Evolutionary conservation across 2,329 filamentous ascomycete species (phyloP), one percentile per base, ranked within the genome.

Genomic region (Trichoderma sp.): DNA sequence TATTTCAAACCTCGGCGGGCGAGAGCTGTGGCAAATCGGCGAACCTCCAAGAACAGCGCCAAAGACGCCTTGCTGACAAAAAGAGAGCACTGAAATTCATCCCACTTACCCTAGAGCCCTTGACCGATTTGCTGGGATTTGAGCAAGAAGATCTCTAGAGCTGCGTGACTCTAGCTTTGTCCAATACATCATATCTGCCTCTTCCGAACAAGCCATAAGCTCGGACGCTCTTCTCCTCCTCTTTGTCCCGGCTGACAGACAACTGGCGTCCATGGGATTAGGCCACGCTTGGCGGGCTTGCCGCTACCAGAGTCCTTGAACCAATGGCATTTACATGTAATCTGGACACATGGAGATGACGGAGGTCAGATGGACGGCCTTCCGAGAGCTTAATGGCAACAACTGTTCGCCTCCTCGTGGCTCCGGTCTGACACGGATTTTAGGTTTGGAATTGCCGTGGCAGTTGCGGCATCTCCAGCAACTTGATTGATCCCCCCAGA

Each of bases 391-490:
- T 69, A 62, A 53, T 53, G 4, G 47, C 20, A 20, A 9, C 47
- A 67, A 36, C 39, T 53, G 28, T 34, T 53, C 17, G 57, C 26
- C 66, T 50, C 28, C 47, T 53, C 43, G n/a, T 39, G 50, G 32
- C 66, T 43, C 39, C 39, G 57, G 57, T 69, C 66, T 69, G 66
- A 69, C 55, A 57, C 66, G 66, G 66, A 69, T 69, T 69, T 69
- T 69, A 69, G 66, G 13, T 11, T 36, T 36, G 12, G 26, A 57
- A 28, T 55, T 55, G 20, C 53, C 34, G 17, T 30, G n/a, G 62
- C 26, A 23, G 39, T 12, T 6, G 32, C n/a, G 34, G 63, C 47
- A 50, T 12, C 30, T 50, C n/a, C 13, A 53, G 26, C 32, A 20
- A 43, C 53, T 39, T 36, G 34, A 20, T 47, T 39, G 39, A 26